Evolutionary conservation across 352 stramenopile genomes (phyloP), one percentile per base, ranked within the genome.

Genomic region (Phytophthora ohioensis): DNA sequence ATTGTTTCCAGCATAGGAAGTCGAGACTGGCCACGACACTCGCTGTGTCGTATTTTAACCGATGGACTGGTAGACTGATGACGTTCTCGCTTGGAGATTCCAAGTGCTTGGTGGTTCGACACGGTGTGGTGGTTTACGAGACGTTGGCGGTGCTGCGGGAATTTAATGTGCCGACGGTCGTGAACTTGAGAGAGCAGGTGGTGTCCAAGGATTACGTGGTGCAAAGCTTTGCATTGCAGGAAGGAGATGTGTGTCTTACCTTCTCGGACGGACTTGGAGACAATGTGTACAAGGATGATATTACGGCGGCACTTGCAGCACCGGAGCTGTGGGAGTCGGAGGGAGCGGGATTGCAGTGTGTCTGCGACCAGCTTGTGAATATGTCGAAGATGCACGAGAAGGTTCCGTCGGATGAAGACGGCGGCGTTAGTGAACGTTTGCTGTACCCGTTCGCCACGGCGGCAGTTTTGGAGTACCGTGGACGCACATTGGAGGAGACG

Each of bases 201-300:
- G 59, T 79, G 52, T 52, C 53, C 9, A 79, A 77, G 17, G 84
- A 93, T 41, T 94, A 91, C 41, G 74, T 91, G 3, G 81, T 95
- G 46, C 83, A 95, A 71, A 90, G 63, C 62, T 90, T 90, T 61
- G 59, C 71, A 2, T 57, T 95, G 4, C 75, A 79, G 42, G 53
- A 82, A 10, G 67, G 73, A 3, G 87, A 93, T 60, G 53, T 91
- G 10, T 87, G 84, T 69, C 64, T 95, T 12, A 91, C 84, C 2
- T 93, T 95, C 59, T 91, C 84, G 11, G 88, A 95, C 46, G 88
- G 88, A 43, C 48, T 95, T 41, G 84, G 79, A 59, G 88, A 95
- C 59, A 95, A 95, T 55, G 41, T 95, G 31, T 95, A 92, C 75
- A 91, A 91, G 57, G 81, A 92, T 42, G 85, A 95, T 49, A 79